Evolutionary conservation across 1,284 basidiomycete species (phyloP), one percentile per base, ranked within the genome.

Genomic region (Retiboletus flavoniger): DNA sequence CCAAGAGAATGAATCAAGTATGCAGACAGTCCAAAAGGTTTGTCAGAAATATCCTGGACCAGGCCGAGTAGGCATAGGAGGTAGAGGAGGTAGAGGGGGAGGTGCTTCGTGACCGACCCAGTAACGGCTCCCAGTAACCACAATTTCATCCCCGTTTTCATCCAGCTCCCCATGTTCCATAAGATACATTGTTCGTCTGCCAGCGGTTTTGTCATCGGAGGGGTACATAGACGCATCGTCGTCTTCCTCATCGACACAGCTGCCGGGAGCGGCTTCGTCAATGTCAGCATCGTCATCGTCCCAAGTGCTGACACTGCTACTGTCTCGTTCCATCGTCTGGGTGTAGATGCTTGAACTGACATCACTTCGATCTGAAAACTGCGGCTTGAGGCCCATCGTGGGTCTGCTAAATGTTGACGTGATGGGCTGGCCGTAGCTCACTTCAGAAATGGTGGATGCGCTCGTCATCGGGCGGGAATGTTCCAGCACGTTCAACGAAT

Each of bases 181-280:
- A 10, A 69, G 65, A 50, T 69, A 69, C 69, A 69, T 71, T 14
- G 69, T 69, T 44, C 70, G 66, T 46, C 70, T 67, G 5, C 67
- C 67, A 19, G 67, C 67, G 4, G 67, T 72, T 53, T 72, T 58
- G 24, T 71, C 69, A 17, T 71, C 67, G n/a, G 68, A 58, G 7
- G 69, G 56, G 49, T 69, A 69, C 13, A 67, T 13, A 21, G 71
- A 69, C 4, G 57, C 63, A 48, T 69, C 66, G 39, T 68, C 66
- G 3, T 68, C 68, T 38, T 59, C 65, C 28, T 54, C 62, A 10
- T 64, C 61, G 7, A 57, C 13, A 28, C 0, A 50, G 17, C 52
- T 55, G 38, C 52, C 64, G 7, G 60, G 19, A 35, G 40, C 54
- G 2, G 24, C 34, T 14, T 65, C 59, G 21, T 72, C 63, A 1